Evolutionary conservation across 2,329 filamentous ascomycete species (phyloP).

Genomic region (Fusarium brachygibbosum): DNA sequence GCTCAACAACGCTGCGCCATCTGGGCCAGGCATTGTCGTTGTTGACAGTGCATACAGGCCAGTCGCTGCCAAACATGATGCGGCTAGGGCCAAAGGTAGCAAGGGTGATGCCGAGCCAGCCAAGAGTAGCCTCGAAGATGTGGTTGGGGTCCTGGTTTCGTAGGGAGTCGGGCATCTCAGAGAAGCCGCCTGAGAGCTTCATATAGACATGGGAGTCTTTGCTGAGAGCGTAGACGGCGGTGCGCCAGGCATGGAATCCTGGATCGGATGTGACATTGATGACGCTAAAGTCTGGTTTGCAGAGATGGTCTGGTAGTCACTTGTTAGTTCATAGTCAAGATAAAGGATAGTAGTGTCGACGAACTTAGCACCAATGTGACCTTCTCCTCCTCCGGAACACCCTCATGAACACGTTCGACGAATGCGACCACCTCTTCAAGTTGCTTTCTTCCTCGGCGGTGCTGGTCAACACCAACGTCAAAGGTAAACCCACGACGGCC

Average conservation of each 20-base stretch:
- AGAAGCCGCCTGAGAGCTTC: conserved; percentile 90
- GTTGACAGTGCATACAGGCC: conserved; percentile 86
- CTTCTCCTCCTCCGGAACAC: conserved; percentile 69
- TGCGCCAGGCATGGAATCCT: conserved; percentile 77
- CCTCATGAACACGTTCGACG: conserved; percentile 75
- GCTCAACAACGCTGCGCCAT: conserved; percentile 80
- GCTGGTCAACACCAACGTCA: conserved; percentile 86
- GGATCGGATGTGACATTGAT: conserved; percentile 68
- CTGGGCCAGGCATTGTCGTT: conserved; percentile 76
- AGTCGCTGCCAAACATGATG: conserved; percentile 93
- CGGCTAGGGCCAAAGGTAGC: conserved; percentile 77
- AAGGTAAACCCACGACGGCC: conserved; percentile 76
- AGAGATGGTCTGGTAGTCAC: conserved; percentile 79
- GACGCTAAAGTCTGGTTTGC: conserved; percentile 84
- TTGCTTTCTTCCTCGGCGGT: conserved; percentile 80
- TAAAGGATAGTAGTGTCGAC: conserved; percentile 47
- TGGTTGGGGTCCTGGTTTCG: conserved; percentile 63
- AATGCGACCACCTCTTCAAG: conserved; percentile 78
- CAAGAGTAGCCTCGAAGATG: conserved; percentile 73
- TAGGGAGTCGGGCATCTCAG: conserved; percentile 76
- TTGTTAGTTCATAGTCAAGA: conserved; percentile 21
- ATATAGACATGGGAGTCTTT: conserved; percentile 79
- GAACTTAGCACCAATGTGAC: conserved; percentile 78
- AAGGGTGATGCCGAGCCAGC: conserved; percentile 80
- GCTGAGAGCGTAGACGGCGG: conserved; percentile 76